phyloP scores from a whole-genome alignment of 1,284 basidiomycete species.

The Schizophyllum amplum region DNA sequence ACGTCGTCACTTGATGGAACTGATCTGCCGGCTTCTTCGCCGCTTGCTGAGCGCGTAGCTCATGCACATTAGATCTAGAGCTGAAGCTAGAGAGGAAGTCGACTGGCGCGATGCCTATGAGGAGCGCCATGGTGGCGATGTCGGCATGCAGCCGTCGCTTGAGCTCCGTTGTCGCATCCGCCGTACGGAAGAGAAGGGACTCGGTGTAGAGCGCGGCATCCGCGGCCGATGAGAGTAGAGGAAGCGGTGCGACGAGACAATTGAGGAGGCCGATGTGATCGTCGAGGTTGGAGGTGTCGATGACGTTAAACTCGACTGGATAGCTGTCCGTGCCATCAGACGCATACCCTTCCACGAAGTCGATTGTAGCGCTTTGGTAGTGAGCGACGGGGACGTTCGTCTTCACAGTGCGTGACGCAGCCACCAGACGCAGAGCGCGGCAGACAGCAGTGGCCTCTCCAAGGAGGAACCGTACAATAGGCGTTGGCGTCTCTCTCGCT shows the following conservation, averaged over 20 bases:
- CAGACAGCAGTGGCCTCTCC: constrained; percentile 27
- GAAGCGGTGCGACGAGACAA: constrained; percentile 26
- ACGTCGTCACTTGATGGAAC: constrained; percentile 33
- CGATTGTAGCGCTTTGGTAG: constrained; percentile 27
- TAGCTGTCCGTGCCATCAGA: constrained; percentile 8
- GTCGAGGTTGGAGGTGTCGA: constrained; percentile 37
- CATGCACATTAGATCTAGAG: constrained; percentile 34
- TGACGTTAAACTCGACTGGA: constrained; percentile 30
- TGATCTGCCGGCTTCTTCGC: constrained; percentile 16
- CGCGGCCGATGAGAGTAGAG: constrained; percentile 23
- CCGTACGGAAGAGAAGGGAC: constrained; percentile 22
- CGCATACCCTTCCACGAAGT: constrained; percentile 28
- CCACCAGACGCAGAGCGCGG: constrained; percentile 19
- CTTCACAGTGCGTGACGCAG: constrained; percentile 12
- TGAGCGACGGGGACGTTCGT: constrained; percentile 24
- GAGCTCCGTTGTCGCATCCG: constrained; percentile 26
- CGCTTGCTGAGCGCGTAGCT: constrained; percentile 19
- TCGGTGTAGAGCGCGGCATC: constrained; percentile 35
- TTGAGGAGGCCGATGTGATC: constrained; percentile 37
- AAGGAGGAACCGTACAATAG: constrained; percentile 21
- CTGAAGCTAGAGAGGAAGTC: constrained; percentile 34
- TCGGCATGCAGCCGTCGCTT: constrained; percentile 28
- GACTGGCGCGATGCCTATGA: constrained; percentile 34
- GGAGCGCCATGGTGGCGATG: constrained; percentile 28
- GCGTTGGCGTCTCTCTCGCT: not conserved